Evolutionary conservation across 345 rosid genomes (phyloP).

Genomic region (Gossypium anomalum): DNA sequence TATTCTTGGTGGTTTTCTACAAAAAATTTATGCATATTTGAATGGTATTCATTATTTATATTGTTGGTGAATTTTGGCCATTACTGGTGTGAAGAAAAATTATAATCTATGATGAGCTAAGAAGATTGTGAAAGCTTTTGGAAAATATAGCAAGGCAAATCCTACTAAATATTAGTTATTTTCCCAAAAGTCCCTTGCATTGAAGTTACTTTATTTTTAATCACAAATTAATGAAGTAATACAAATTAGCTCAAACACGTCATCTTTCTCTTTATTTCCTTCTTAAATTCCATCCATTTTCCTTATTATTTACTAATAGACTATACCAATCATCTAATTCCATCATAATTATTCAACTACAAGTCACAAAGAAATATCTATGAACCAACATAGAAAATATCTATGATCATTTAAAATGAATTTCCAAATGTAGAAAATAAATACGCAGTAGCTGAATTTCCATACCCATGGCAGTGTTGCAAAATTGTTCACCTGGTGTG

Average conservation of each 20-base stretch:
- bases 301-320: too few relatives aligned
- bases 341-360: too few relatives aligned
- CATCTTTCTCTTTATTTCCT: too few relatives aligned
- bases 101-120: not conserved
- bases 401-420: not conserved
- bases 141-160: not conserved
- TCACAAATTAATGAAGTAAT: too few relatives aligned
- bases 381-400: too few relatives aligned
- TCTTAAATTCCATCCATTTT: too few relatives aligned
- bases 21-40: not conserved
- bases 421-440: conserved; percentile 24
- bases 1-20: not conserved
- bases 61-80: not conserved
- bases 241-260: too few relatives aligned
- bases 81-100: not conserved
- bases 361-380: too few relatives aligned
- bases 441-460: conserved; percentile 19
- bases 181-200: too few relatives aligned
- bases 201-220: too few relatives aligned
- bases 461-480: conserved; percentile 41
- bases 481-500: conserved; percentile 55
- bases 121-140: not conserved
- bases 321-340: too few relatives aligned
- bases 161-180: not conserved
- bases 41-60: not conserved